Conservation (phyloP, 1,139 yeast genomes). For the Protomyces lactucae-debilis region DNA sequence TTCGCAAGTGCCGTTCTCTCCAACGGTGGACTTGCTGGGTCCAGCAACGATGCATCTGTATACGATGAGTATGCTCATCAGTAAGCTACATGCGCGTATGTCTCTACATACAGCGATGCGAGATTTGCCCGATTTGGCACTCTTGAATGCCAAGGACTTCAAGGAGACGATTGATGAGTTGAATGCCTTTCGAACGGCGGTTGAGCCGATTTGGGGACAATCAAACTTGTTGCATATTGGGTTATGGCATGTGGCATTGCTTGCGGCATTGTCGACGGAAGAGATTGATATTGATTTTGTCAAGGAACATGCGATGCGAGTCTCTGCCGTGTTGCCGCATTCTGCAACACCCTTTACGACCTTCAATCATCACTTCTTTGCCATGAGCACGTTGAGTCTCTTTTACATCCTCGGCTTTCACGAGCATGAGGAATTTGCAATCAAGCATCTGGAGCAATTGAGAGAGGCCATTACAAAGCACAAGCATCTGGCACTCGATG, state of each 20-base stretch:
- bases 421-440: slow-evolving; percentile 32
- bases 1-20: slow-evolving; percentile 24
- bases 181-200: slow-evolving; percentile 29
- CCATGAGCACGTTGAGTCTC: slow-evolving; percentile 32
- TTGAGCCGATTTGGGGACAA: slow-evolving; percentile 34
- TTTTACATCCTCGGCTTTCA: slow-evolving; percentile 30
- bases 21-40: slow-evolving; percentile 26
- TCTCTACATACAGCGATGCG: neutral
- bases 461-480: slow-evolving; percentile 25
- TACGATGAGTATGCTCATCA: neutral
- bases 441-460: slow-evolving; percentile 19
- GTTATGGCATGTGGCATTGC: slow-evolving; percentile 33
- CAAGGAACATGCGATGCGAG: slow-evolving; percentile 32
- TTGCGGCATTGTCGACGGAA: slow-evolving; percentile 28
- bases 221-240: slow-evolving; percentile 32
- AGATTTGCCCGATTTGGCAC: neutral
- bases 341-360: slow-evolving; percentile 32
- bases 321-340: slow-evolving; percentile 28
- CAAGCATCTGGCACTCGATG: slow-evolving; percentile 22
- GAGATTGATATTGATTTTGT: slow-evolving; percentile 29
- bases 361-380: slow-evolving; percentile 33
- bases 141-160: neutral
- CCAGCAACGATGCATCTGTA: neutral
- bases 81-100: neutral
- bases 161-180: neutral